phyloP scores from a whole-genome alignment of 768 basidiomycete species.

The Termitomyces bulborhizus region DNA sequence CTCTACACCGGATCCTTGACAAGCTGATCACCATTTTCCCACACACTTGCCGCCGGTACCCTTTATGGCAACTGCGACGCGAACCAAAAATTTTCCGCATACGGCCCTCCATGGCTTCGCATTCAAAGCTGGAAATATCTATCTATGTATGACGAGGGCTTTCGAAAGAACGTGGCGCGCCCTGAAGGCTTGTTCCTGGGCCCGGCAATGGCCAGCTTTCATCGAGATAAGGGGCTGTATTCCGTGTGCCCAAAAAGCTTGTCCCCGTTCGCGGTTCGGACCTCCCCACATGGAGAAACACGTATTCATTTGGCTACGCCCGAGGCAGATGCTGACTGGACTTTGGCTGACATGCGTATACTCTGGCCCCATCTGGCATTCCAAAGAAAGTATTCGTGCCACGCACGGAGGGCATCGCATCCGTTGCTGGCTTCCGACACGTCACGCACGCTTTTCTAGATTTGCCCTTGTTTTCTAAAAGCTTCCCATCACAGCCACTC shows the following conservation, averaged over 20 bases:
- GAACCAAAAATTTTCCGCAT: not conserved
- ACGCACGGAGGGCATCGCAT: not conserved
- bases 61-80: conserved; percentile 8
- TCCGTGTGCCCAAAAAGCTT: not conserved
- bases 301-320: not conserved
- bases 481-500: conserved; percentile 5
- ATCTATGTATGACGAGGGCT: not conserved
- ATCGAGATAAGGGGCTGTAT: not conserved
- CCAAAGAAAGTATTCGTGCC: not conserved
- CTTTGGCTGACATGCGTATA: not conserved
- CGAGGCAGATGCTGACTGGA: not conserved
- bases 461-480: conserved; percentile 1
- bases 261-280: not conserved
- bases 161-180: conserved; percentile 6
- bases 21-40: conserved; percentile 16
- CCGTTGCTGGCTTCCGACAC: not conserved
- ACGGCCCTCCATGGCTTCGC: no score
- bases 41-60: conserved; percentile 21
- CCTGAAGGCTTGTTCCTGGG: conserved; percentile 6
- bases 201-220: conserved; percentile 5
- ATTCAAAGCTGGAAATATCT: no score
- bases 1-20: conserved; percentile 14
- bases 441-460: not conserved
- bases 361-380: not conserved
- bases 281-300: not conserved